Evolutionary conservation across 768 basidiomycete genomes (phyloP), one percentile per base, ranked within the genome.

Genomic region (Rhodotorula paludigena): DNA sequence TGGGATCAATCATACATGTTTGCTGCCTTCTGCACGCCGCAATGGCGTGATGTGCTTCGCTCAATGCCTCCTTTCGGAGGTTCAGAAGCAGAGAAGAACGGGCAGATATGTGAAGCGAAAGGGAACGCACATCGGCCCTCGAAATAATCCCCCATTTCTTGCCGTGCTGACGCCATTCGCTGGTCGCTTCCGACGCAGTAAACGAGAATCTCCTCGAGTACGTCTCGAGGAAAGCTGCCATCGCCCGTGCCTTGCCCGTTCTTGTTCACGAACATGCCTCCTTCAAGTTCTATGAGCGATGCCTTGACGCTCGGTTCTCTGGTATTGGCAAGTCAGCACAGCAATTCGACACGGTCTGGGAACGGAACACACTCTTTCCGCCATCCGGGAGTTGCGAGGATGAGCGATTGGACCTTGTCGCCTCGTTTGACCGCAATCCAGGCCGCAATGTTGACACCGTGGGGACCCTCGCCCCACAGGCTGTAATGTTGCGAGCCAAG

Each of bases 401-500:
- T 16, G 2, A 69, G 33, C 2, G 51, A 21, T 18, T 51, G 7
- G 16, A 64, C 55, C 41, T 69, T 55, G 1, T 64, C 62, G 2
- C 55, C 38, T 4, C 62, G 49, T 30, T 60, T 63, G 33, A 49
- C 36, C 5, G 60, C 56, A 30, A 68, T 58, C 56, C 57, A 63
- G 9, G 44, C 23, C 5, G 66, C 66, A 11, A 58, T 48, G 15
- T 38, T 57, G 21, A 10, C 32, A 2, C 66, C 66, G 42, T 63
- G 60, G 6, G 62, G 60, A 7, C 62, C 60, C 25, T 68, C 66
- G 25, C 60, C 66, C n/a, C 58, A 68, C 2, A 68, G 20, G 10
- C 39, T 25, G 38, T 57, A 68, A 3, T 28, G 18, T 3, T 28
- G 42, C 10, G 54, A 47, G 10, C 54, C 10, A 30, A 68, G 52